Evolutionary conservation across 169 alveolate genomes (phyloP), one percentile per base, ranked within the genome.

Genomic region (Cryptosporidium felis): DNA sequence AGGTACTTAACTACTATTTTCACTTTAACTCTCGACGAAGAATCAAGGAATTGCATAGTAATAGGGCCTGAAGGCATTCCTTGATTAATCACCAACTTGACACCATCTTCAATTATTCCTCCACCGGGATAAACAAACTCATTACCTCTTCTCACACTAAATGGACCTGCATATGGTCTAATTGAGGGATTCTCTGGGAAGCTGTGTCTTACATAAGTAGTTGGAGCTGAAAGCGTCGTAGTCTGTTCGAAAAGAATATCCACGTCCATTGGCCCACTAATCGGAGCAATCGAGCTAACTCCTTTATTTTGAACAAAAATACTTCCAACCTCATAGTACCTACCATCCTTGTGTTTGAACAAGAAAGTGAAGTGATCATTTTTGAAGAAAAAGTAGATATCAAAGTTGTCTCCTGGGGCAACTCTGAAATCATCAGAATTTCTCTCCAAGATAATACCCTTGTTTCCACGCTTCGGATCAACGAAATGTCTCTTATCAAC

Each of bases 221-320:
- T 46, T 9, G 81, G 81, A 10, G 34, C 34, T 14, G 60, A 1
- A 21, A 65, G 46, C 8, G 62, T 3, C 46, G 36, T 65, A 21
- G 38, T 45, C 38, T 65, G 81, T n/a, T 65, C 81, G 26, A 65
- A 65, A 62, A 18, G 59, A 49, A 65, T 46, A 44, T 65, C 6
- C 45, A 32, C 0, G 49, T 65, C 81, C 53, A 65, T 53, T 47
- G 81, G 81, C 5, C 81, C 81, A 45, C 63, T 46, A 18, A 65
- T 44, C 32, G 81, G 81, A 28, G 26, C 81, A 23, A 65, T 65
- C 2, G 59, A 14, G 41, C 81, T 65, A 14, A 65, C 18, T 32
- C 16, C 23, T 26, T 14, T 65, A 32, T 65, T 45, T 6, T 14
- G 9, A 32, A 65, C 18, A 26, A 9, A 23, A 38, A 65, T 10